A percentile compares a stretch with the other conserved stretches of the same genome.
Conservation (phyloP, 106 monocot species). For the Phalaenopsis aphrodite region DNA sequence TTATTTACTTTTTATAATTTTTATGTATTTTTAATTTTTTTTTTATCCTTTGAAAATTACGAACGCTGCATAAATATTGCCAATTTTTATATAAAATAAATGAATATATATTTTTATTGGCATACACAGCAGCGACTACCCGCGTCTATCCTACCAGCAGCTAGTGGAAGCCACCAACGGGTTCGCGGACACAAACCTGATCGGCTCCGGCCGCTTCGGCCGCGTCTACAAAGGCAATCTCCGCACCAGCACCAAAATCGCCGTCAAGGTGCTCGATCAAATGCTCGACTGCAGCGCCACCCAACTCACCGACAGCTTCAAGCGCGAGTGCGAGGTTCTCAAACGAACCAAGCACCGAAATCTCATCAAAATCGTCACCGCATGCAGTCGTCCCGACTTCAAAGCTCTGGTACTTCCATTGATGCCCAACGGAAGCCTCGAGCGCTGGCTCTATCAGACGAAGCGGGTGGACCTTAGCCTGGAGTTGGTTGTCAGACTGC, state of each 20-base stretch:
- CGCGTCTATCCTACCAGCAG: slow-evolving; percentile 61
- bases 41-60: too few species aligned
- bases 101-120: not conserved
- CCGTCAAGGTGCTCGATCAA: slow-evolving; percentile 65
- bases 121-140: slow-evolving; percentile 27
- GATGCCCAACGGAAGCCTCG: slow-evolving; percentile 85
- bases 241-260: slow-evolving; percentile 33
- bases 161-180: slow-evolving; percentile 62
- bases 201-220: slow-evolving; percentile 72
- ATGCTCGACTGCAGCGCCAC: slow-evolving; percentile 5
- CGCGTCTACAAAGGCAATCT: slow-evolving; percentile 66
- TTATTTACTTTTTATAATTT: too few species aligned
- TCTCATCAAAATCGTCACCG: slow-evolving; percentile 75
- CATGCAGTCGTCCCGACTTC: slow-evolving; percentile 81
- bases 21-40: too few species aligned
- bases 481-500: slow-evolving; percentile 42
- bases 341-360: slow-evolving; percentile 74
- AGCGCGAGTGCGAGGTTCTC: slow-evolving; percentile 73
- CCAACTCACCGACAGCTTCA: slow-evolving; percentile 44
- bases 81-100: not conserved
- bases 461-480: slow-evolving; percentile 16
- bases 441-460: slow-evolving; percentile 35
- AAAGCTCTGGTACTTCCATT: slow-evolving; percentile 78
- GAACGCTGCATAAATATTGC: too few species aligned
- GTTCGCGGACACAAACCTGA: slow-evolving; percentile 45